These are phyloP conservation scores for Glebionis coronaria DNA, from an alignment of 129 eudicot species.

Conservation along the genomic window DNA sequence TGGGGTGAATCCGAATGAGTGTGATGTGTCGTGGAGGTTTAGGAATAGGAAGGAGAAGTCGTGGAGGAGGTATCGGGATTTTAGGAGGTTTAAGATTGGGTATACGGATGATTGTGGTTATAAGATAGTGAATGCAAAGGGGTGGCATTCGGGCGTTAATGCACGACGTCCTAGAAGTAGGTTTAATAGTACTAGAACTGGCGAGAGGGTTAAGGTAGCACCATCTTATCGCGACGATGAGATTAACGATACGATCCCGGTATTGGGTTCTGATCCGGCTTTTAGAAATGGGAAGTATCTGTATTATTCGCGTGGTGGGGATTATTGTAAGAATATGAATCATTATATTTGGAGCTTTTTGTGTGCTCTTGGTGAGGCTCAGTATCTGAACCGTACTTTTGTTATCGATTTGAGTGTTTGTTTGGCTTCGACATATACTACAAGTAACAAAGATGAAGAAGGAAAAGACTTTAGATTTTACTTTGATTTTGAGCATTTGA, in stretches of 20 bases:
- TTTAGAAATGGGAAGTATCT: slow-evolving; percentile 76
- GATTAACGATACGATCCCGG: slow-evolving; percentile 84
- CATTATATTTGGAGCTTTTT: slow-evolving; percentile 94
- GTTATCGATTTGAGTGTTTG: slow-evolving; percentile 94
- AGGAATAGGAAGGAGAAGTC: slow-evolving; percentile 88
- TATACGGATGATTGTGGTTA: slow-evolving; percentile 60
- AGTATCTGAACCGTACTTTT: slow-evolving; percentile 76
- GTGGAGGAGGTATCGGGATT: slow-evolving; percentile 95
- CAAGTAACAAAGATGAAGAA: slow-evolving; percentile 79
- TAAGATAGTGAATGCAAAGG: slow-evolving; percentile 70
- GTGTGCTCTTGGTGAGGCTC: slow-evolving; percentile 97
- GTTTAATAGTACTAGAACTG: slow-evolving; percentile 38
- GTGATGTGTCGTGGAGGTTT: slow-evolving; percentile 97
- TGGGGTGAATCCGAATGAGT: slow-evolving; percentile 69
- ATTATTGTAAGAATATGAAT: slow-evolving; percentile 93
- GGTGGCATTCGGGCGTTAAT: slow-evolving; percentile 92
- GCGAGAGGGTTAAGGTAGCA: slow-evolving; percentile 35
- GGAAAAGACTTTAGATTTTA: slow-evolving; percentile 92
- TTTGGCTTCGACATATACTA: slow-evolving; percentile 59
- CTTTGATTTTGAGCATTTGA: slow-evolving; percentile 95
- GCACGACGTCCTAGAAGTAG: slow-evolving; percentile 73
- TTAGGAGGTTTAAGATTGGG: slow-evolving; percentile 80
- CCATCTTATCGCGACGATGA: slow-evolving; percentile 60
- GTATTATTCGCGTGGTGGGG: slow-evolving; percentile 96
- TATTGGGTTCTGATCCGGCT: slow-evolving; percentile 54